A percentile compares a stretch with the other conserved stretches of the same genome.
phyloP scores from a whole-genome alignment of 2,329 filamentous ascomycete genomes.

The Talaromyces piceae region DNA sequence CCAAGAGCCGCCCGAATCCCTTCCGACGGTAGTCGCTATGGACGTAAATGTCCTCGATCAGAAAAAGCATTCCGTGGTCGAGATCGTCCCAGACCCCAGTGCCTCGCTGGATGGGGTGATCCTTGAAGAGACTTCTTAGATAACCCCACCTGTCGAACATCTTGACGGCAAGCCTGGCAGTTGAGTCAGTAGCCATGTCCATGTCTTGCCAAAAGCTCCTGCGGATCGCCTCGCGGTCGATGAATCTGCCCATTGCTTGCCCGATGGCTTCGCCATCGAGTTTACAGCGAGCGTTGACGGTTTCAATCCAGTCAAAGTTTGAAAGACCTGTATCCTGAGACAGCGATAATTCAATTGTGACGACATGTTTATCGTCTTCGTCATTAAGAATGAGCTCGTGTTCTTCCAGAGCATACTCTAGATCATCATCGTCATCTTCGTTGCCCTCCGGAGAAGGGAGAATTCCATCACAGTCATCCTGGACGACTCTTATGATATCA shows the following conservation, averaged over 20 bases:
- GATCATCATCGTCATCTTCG: neutral
- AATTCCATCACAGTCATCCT: neutral
- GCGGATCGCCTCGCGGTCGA: neutral
- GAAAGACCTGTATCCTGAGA: neutral
- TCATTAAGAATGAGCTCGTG: neutral
- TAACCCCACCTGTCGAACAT: neutral
- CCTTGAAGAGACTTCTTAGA: neutral
- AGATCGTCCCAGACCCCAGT: neutral
- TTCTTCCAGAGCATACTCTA: neutral
- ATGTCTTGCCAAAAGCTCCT: neutral
- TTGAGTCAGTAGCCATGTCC: neutral
- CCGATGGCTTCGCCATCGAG: neutral
- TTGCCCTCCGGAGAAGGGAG: neutral
- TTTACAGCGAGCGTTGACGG: neutral
- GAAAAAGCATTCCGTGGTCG: neutral
- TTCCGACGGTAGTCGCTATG: neutral
- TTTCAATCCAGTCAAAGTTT: neutral
- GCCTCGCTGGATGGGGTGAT: neutral
- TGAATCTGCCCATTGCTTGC: neutral
- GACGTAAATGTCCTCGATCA: neutral
- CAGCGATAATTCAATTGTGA: neutral
- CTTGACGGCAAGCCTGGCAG: neutral
- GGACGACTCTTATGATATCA: neutral
- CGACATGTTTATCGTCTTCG: neutral
- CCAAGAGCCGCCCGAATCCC: neutral